Evolutionary conservation across 2,329 filamentous ascomycete genomes (phyloP), one percentile per base, ranked within the genome.

Genomic region (Ophiostoma quercus): DNA sequence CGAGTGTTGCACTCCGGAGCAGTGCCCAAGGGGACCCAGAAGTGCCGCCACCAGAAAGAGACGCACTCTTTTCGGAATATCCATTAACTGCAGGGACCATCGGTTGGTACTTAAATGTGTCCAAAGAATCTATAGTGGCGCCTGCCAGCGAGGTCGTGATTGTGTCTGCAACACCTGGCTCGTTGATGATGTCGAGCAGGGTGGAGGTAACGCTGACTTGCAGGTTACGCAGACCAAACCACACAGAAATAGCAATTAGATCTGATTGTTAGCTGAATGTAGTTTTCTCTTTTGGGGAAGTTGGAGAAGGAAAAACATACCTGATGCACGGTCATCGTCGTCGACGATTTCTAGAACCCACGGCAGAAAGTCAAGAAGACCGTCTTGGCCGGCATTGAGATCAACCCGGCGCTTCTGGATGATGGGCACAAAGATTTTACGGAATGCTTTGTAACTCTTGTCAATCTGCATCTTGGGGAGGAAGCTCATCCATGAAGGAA

Each of bases 221-320:
- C 65, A 71, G 51, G 68, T 71, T 71, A 41, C 70, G 70, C 51
- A 71, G 68, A 14, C 70, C 70, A 25, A 69, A 65, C 70, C 70
- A 71, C 37, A 71, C 70, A 34, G 65, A 63, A 16, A 71, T 65
- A 9, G 65, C 70, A 14, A 69, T 25, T 2, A 71, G 68, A 14
- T 69, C 68, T 62, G 12, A 1, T 5, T 62, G 57, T 62, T 32
- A 60, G 25, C 12, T 29, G 3, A 14, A 0, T 3, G 2, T 32
- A 3, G 14, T 32, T 2, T 11, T 62, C 1, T 7, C 7, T 32
- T 2, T 51, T 3, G 3, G 34, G 8, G 8, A 34, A 41, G 8
- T 41, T 16, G 16, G 16, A 1, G 4, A 16, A 32, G 1, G 16
- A 1, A 62, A 5, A 0, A 34, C 57, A 5, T 34, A 62, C 57